Percentiles rank a stretch among this genome's conserved stretches.
Evolutionary conservation across 2,329 filamentous ascomycete species (phyloP).

Genomic region (Epichloe bromicola): DNA sequence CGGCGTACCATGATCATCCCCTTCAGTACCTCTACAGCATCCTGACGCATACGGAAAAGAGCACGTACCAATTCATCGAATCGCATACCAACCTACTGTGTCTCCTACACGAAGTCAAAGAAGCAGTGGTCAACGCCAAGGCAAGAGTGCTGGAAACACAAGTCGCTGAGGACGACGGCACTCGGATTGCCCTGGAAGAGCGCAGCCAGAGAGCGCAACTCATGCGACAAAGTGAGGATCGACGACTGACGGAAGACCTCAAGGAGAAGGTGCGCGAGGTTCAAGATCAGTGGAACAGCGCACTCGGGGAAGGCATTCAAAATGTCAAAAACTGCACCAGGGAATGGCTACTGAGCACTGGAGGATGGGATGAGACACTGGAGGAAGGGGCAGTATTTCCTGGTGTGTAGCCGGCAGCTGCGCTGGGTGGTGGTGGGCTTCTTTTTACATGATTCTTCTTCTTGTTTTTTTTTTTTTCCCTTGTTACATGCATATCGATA

Average conservation of each 20-base stretch:
- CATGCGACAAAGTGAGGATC: constrained; percentile 54
- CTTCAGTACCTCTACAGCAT: constrained; percentile 83
- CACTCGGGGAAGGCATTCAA: constrained; percentile 65
- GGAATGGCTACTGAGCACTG: constrained; percentile 57
- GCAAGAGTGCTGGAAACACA: constrained; percentile 56
- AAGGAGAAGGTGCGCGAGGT: constrained; percentile 89
- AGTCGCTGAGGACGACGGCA: constrained; percentile 28
- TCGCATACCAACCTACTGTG: constrained; percentile 84
- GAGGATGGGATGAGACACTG: constrained; percentile 77
- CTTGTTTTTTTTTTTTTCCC: too few species aligned
- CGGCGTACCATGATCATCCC: constrained; percentile 65
- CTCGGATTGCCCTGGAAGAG: constrained; percentile 19
- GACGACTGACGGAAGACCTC: constrained; percentile 64
- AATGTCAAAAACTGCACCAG: constrained; percentile 63
- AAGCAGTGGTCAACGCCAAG: constrained; percentile 58
- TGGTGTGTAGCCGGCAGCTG: constrained; percentile 14
- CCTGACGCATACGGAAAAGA: constrained; percentile 78
- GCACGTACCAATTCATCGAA: constrained; percentile 94
- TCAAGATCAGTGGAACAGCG: constrained; percentile 81
- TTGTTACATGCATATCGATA: not conserved
- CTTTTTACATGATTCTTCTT: not conserved
- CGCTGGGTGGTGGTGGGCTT: not conserved
- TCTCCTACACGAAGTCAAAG: constrained; percentile 79
- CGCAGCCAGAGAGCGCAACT: constrained; percentile 32
- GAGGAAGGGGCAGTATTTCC: constrained; percentile 42